Conservation (phyloP, 305 asterid genomes). For the Plantago lanceolata region DNA sequence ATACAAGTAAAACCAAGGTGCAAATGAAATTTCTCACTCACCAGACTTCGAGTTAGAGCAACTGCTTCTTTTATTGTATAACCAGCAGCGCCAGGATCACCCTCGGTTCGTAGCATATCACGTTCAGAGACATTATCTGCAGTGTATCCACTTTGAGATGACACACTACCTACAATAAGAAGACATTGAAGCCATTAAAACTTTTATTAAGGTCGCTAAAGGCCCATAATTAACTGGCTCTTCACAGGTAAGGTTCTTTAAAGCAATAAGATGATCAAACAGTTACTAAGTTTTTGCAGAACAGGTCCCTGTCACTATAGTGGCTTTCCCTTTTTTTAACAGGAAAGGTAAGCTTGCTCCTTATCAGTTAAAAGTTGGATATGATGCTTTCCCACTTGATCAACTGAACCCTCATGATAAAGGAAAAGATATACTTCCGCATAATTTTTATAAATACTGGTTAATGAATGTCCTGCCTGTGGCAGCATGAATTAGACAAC, state of each 20-base stretch:
- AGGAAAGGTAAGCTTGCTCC: no score
- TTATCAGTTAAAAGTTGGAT: no score
- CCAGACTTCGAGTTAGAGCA: slow-evolving; percentile 84
- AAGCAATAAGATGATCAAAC: slow-evolving; percentile 11
- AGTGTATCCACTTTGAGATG: slow-evolving; percentile 41
- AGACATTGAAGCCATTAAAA: slow-evolving; percentile 23
- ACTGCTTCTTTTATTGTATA: slow-evolving; percentile 89
- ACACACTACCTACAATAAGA: slow-evolving; percentile 40
- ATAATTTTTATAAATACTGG: not conserved
- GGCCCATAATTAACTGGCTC: not conserved
- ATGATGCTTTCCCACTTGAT: not conserved
- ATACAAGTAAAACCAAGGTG: slow-evolving; percentile 11
- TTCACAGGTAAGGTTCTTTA: slow-evolving; percentile 12
- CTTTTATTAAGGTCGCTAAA: not conserved
- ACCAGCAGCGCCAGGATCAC: slow-evolving; percentile 95
- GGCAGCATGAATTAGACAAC: not conserved
- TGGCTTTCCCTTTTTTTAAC: not conserved
- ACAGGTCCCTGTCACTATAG: not conserved
- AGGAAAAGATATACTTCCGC: not conserved
- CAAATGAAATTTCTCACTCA: slow-evolving; percentile 38
- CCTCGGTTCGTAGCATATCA: slow-evolving; percentile 90
- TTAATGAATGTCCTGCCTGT: no score
- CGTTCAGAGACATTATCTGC: slow-evolving; percentile 62
- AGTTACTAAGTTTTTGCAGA: not conserved
- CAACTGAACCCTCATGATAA: not conserved